Evolutionary conservation across 1,284 basidiomycete species (phyloP).

Genomic region (Porogramme epimiltina): DNA sequence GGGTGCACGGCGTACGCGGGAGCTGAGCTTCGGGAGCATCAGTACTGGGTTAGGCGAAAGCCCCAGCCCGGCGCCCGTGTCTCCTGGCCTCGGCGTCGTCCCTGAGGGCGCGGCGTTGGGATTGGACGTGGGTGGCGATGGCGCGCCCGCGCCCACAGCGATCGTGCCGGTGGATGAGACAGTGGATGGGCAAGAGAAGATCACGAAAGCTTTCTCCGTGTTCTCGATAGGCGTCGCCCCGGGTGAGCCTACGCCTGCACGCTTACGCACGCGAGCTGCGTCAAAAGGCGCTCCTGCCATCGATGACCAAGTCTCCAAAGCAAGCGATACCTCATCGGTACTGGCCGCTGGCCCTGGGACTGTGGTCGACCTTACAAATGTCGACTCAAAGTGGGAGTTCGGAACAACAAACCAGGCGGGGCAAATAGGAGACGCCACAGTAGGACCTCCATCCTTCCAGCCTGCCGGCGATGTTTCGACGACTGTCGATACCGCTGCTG

Average conservation of each 20-base stretch:
- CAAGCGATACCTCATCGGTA: neutral
- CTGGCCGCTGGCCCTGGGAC: constrained; percentile 21
- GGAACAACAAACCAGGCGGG: constrained; percentile 43
- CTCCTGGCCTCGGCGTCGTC: constrained; percentile 6
- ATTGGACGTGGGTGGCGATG: constrained; percentile 11
- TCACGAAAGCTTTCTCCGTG: constrained; percentile 35
- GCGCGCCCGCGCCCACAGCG: neutral
- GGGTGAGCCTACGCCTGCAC: constrained; percentile 40
- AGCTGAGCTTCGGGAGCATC: constrained; percentile 58
- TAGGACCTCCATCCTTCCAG: neutral
- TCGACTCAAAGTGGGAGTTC: constrained; percentile 55
- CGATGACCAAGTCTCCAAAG: no score
- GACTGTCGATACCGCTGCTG: neutral
- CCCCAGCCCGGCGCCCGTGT: constrained; percentile 29
- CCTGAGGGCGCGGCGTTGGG: constrained; percentile 14
- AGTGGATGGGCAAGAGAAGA: constrained; percentile 12
- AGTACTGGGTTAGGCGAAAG: constrained; percentile 28
- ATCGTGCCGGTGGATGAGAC: neutral
- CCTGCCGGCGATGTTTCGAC: neutral
- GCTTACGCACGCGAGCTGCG: constrained; percentile 37
- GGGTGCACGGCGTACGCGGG: constrained; percentile 23
- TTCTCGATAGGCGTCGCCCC: constrained; percentile 51
- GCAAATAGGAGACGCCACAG: constrained; percentile 10
- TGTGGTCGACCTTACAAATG: constrained; percentile 38
- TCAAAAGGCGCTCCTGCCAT: constrained; percentile 26